phyloP scores from a whole-genome alignment of 768 basidiomycete genomes.

The Suillus americanus region DNA sequence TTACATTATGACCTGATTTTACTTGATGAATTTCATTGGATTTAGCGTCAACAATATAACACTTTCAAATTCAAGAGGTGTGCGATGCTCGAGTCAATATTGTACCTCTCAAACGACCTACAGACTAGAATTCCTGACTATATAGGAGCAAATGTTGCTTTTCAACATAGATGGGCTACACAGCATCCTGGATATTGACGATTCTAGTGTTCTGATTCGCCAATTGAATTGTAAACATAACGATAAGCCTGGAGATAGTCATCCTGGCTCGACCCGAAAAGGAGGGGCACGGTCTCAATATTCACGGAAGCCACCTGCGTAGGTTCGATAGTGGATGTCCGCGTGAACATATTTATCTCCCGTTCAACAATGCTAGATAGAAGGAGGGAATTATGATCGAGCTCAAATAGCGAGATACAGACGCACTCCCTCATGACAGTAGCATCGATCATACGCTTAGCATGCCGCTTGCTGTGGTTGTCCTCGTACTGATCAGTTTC shows the following conservation, averaged over 20 bases:
- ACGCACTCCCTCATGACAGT: constrained; percentile 75
- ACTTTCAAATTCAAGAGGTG: too few relatives aligned
- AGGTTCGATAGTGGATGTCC: constrained; percentile 29
- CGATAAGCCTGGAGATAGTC: neutral
- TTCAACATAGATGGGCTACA: neutral
- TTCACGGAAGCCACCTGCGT: constrained; percentile 18
- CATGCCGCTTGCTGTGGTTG: constrained; percentile 76
- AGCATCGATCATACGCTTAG: constrained; percentile 68
- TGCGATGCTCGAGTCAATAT: too few relatives aligned
- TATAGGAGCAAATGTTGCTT: neutral
- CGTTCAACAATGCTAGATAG: constrained; percentile 54
- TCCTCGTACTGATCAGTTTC: constrained; percentile 91
- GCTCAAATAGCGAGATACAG: neutral
- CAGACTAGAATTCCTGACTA: too few relatives aligned
- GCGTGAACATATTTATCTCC: constrained; percentile 35
- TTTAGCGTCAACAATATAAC: too few relatives aligned
- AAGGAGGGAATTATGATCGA: neutral
- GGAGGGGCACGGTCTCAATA: neutral
- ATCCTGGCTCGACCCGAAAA: neutral
- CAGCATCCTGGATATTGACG: neutral
- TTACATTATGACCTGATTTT: too few relatives aligned
- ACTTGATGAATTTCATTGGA: too few relatives aligned
- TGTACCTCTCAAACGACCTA: too few relatives aligned
- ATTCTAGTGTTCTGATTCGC: neutral
- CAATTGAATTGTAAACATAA: neutral